Conservation (phyloP, 192 early-diverging fungal genomes). For the Umbelopsis vinacea region DNA sequence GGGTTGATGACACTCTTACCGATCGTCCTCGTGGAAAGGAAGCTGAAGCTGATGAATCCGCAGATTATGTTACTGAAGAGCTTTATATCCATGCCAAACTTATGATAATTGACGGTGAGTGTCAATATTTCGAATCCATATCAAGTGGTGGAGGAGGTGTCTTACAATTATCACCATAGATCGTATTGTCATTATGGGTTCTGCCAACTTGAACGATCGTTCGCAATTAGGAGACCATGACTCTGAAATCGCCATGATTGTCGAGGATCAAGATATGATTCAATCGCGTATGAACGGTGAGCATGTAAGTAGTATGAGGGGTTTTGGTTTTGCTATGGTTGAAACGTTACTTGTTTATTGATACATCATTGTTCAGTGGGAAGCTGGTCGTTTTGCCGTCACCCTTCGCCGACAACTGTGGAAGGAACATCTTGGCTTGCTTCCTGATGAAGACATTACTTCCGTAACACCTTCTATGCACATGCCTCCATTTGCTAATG, state of each 20-base stretch:
- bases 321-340: too few species aligned
- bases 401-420: conserved; percentile 77
- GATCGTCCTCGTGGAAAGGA: conserved; percentile 15
- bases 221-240: conserved; percentile 87
- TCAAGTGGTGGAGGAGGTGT: background rate
- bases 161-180: conserved; percentile 45
- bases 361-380: conserved; percentile 49
- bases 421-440: conserved; percentile 81
- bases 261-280: conserved; percentile 74
- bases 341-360: too few species aligned
- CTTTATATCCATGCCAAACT: conserved; percentile 89
- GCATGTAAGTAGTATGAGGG: conserved; percentile 35
- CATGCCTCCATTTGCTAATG: conserved; percentile 33
- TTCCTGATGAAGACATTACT: conserved; percentile 50
- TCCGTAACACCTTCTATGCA: conserved; percentile 40
- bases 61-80: conserved; percentile 76
- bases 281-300: conserved; percentile 75
- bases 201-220: conserved; percentile 92
- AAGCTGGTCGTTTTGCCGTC: conserved; percentile 76
- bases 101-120: conserved; percentile 80
- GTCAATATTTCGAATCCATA: background rate
- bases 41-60: conserved; percentile 21
- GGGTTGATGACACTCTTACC: conserved; percentile 27
- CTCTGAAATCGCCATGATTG: conserved; percentile 85
- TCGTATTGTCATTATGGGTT: conserved; percentile 80